Evolutionary conservation across 2,329 filamentous ascomycete species (phyloP).

Genomic region (Colletotrichum spaethianum): DNA sequence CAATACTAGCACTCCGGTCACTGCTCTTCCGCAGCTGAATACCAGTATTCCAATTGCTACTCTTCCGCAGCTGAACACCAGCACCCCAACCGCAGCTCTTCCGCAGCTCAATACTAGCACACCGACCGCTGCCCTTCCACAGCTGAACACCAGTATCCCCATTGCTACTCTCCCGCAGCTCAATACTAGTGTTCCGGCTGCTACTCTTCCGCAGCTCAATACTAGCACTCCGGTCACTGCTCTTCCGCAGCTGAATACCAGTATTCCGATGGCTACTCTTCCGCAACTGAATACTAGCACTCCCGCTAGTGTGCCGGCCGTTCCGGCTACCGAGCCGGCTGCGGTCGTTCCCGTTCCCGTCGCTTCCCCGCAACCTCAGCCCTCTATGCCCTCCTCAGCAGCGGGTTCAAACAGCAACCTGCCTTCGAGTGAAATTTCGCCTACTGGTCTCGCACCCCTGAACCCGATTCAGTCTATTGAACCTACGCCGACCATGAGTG

Average conservation of each 20-base stretch:
- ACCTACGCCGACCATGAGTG: background rate
- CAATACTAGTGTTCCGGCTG: background rate
- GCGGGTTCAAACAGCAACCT: background rate
- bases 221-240: background rate
- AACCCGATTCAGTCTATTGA: slow-evolving; percentile 19
- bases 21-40: background rate
- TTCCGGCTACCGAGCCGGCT: slow-evolving; percentile 21
- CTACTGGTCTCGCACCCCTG: slow-evolving; percentile 3
- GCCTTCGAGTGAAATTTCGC: background rate
- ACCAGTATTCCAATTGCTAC: background rate
- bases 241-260: background rate
- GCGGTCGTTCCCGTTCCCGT: slow-evolving; percentile 19
- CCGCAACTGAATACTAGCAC: background rate
- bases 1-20: slow-evolving; percentile 10
- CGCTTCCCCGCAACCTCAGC: background rate
- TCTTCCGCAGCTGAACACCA: slow-evolving; percentile 1
- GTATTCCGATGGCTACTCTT: background rate
- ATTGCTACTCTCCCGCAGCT: background rate
- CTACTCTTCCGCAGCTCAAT: slow-evolving; percentile 6
- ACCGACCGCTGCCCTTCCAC: background rate
- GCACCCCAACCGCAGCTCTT: background rate
- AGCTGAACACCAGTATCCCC: slow-evolving; percentile 2
- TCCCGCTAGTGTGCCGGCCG: slow-evolving; percentile 1
- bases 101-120: slow-evolving; percentile 5
- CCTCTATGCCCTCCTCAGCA: background rate